phyloP scores from a whole-genome alignment of 2,329 filamentous ascomycete species.

The Pleurostoma richardsiae region DNA sequence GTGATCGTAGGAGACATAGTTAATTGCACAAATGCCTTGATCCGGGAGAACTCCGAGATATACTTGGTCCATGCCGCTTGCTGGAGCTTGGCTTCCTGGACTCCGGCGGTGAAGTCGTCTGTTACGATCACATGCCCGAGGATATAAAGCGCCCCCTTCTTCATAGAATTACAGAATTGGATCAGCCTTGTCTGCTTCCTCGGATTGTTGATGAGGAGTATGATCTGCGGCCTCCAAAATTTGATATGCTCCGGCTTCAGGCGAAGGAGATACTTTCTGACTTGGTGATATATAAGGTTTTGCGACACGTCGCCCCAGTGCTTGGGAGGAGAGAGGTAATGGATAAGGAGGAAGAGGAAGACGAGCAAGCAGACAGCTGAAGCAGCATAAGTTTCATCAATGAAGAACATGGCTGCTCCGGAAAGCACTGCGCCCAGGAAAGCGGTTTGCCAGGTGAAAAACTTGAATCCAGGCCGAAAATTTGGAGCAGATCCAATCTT shows the following conservation, averaged over 20 bases:
- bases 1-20: slow-evolving; percentile 77
- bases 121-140: slow-evolving; percentile 85
- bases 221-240: slow-evolving; percentile 86
- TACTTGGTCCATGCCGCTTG: slow-evolving; percentile 82
- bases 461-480: slow-evolving; percentile 82
- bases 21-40: slow-evolving; percentile 87
- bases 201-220: slow-evolving; percentile 78
- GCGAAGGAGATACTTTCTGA: slow-evolving; percentile 81
- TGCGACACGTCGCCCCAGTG: slow-evolving; percentile 89
- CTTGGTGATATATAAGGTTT: slow-evolving; percentile 80
- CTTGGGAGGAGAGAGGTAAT: slow-evolving; percentile 81
- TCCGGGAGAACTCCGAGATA: slow-evolving; percentile 73
- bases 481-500: slow-evolving; percentile 87
- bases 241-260: slow-evolving; percentile 86
- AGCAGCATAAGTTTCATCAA: slow-evolving; percentile 75
- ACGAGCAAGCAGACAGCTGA: slow-evolving; percentile 69
- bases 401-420: slow-evolving; percentile 82
- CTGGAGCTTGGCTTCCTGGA: slow-evolving; percentile 76
- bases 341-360: slow-evolving; percentile 76
- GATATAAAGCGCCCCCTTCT: slow-evolving; percentile 82
- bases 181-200: slow-evolving; percentile 79
- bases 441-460: slow-evolving; percentile 84
- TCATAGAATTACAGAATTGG: slow-evolving; percentile 86
- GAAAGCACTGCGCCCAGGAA: slow-evolving; percentile 70
- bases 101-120: slow-evolving; percentile 71